Conservation (phyloP, 2,329 filamentous ascomycete genomes). For the Westerdykella sp. region DNA sequence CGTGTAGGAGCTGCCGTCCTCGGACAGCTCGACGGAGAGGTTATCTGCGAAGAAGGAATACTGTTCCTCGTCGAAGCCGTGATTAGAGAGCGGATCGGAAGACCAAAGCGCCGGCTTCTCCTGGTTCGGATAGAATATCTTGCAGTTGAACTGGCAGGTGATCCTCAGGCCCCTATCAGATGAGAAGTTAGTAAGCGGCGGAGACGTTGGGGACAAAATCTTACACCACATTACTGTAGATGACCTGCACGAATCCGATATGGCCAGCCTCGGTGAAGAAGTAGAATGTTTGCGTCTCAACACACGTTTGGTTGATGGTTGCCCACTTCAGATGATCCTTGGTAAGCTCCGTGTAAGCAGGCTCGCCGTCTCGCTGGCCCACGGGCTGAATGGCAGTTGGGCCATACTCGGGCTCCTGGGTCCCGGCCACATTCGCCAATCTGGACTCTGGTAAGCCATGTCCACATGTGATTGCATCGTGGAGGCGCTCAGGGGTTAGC, state of each 20-base stretch:
- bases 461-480: conserved; percentile 7
- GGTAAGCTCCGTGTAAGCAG: conserved; percentile 71
- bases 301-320: conserved; percentile 73
- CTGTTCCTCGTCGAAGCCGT: conserved; percentile 78
- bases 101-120: conserved; percentile 75
- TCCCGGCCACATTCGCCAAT: conserved; percentile 77
- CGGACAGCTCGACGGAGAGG: conserved; percentile 76
- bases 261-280: conserved; percentile 72
- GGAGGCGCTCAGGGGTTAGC: conserved; percentile 10
- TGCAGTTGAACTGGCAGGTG: conserved; percentile 89
- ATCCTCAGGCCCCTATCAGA: conserved; percentile 70
- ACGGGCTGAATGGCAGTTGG: conserved; percentile 81
- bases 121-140: conserved; percentile 74
- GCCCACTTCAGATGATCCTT: conserved; percentile 79
- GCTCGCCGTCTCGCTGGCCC: conserved; percentile 68
- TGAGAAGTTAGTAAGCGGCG: conserved; percentile 10
- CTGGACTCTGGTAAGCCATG: conserved; percentile 32
- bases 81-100: conserved; percentile 69
- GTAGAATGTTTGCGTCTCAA: conserved; percentile 96
- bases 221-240: conserved; percentile 94
- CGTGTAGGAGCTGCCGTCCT: conserved; percentile 73
- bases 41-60: conserved; percentile 80
- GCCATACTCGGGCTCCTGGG: conserved; percentile 93
- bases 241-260: conserved; percentile 77
- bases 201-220: conserved; percentile 24